A percentile compares a stretch with the other conserved stretches of the same genome.
Conservation (phyloP, 441 rosid genomes). For the Jatropha podagrica region DNA sequence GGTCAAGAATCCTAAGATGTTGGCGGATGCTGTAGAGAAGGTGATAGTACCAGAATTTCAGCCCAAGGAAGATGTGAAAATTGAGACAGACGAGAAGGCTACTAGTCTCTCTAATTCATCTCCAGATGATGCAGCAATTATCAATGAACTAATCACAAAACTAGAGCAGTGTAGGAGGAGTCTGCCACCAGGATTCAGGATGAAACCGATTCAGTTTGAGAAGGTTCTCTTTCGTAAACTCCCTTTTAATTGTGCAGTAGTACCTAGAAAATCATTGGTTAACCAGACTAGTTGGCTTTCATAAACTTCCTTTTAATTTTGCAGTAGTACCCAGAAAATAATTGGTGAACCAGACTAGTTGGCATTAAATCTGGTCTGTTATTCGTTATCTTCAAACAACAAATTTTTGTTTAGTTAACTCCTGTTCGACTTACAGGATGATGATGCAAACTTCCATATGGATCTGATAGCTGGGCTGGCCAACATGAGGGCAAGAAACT, state of each 20-base stretch:
- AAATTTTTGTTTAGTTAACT: too few relatives aligned
- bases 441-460: constrained; percentile 94
- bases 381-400: not conserved
- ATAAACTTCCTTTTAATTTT: not conserved
- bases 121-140: constrained; percentile 65
- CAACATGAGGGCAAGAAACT: constrained; percentile 96
- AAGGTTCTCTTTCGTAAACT: constrained; percentile 46
- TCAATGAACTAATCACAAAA: constrained; percentile 57
- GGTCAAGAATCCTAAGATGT: constrained; percentile 55
- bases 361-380: not conserved
- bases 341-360: not conserved
- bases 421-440: constrained; percentile 53
- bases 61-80: constrained; percentile 75
- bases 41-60: constrained; percentile 84
- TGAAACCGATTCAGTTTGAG: constrained; percentile 93
- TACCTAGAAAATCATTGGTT: not conserved
- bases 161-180: constrained; percentile 60
- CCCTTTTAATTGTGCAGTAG: not conserved
- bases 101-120: constrained; percentile 62
- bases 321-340: not conserved
- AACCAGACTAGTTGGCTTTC: too few relatives aligned
- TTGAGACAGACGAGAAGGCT: constrained; percentile 82
- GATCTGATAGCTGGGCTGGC: constrained; percentile 93
- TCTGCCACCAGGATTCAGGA: constrained; percentile 57
- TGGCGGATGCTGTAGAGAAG: constrained; percentile 73